Base-by-base conservation (phyloP, 2,329 filamentous ascomycete genomes). In the Monilinia polystroma region DNA sequence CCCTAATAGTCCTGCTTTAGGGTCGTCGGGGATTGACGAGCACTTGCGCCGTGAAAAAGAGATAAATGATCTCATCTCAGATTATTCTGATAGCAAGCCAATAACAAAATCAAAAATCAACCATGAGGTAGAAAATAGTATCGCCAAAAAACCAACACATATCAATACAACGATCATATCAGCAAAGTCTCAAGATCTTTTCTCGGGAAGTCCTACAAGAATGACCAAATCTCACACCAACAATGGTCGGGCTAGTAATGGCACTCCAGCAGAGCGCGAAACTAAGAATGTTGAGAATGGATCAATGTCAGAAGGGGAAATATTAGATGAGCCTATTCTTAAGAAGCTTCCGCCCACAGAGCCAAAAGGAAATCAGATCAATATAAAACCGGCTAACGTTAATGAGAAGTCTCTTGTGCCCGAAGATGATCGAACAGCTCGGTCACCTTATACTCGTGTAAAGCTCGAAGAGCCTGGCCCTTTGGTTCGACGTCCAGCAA, bases 301-400 rank as follows among this genome's bases (percentile, higher is more conserved):
- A 47, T 72, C 73, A 14, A 67, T 68, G 41, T 74, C 70, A 67
- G 69, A 72, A 35, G 75, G 75, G n/a, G 75, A 77, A 66, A 76
- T 77, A 67, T 35, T 75, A 52, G 75, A 77, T 70, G 73, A 75
- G 49, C 52, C 67, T 57, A 64, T 66, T 47, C 66, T 69, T 11
- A 67, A 59, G 64, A 71, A 67, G 60, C 35, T 68, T 55, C 51
- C 54, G 49, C 65, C 68, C 63, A 63, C 70, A 47, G 69, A 72
- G 35, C 62, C 68, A 64, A 74, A 70, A 56, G 69, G 71, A 52
- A 63, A 56, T 64, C 64, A 70, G 52, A 49, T 63, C 23, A 64
- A 64, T 35, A 56, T 55, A 52, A 71, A 68, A 35, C 16, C 52
- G 23, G 56, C 49, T 59, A 72, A 68, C 54, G n/a, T 56, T 63